Evolutionary conservation across 148 eudicot species (phyloP), one percentile per base, ranked within the genome.

Genomic region (Dysphania ambrosioides): DNA sequence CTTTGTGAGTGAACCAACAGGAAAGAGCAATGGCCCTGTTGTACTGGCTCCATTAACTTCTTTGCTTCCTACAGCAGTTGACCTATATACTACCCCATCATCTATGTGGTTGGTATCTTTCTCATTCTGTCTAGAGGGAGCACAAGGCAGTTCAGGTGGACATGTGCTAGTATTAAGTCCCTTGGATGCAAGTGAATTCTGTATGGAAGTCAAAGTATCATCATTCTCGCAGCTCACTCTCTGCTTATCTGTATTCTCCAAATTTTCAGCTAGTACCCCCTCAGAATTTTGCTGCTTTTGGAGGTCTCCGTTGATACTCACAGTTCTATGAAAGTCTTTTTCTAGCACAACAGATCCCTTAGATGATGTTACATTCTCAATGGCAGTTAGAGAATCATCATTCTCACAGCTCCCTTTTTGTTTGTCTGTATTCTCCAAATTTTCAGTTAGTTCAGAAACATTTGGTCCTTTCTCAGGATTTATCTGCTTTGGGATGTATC

Each of bases 11-110:
- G 64, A 65, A 44, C 32, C 55, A 23, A n/a, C 66, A n/a, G 63
- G 15, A 67, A 66, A 67, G 53, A 42, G 63, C 65, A 55, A 68
- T 21, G 72, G 41, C 41, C 60, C 72, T 16, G 67, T 59, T 56
- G 24, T 30, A 44, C 59, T 68, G 58, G 31, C 30, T 27, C 27
- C 35, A 71, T 36, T 62, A 63, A 29, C 34, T 34, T 51, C 62
- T 64, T 70, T 29, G 24, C 21, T 36, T 35, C 26, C 64, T 61
- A 71, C 68, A 76, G 66, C 58, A 18, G 55, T 30, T 5, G 66
- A 69, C 13, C 44, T 57, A 69, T 59, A 29, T 59, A 41, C 63
- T 31, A 23, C 71, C 49, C 40, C n/a, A 53, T 61, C 34, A 55
- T 70, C 24, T n/a, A 55, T 71, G 31, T 31, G 61, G 51, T 19